These are phyloP conservation scores for Ampelocalamus luodianensis DNA, from an alignment of 176 grass and related monocot species.

Conservation along the genomic window DNA sequence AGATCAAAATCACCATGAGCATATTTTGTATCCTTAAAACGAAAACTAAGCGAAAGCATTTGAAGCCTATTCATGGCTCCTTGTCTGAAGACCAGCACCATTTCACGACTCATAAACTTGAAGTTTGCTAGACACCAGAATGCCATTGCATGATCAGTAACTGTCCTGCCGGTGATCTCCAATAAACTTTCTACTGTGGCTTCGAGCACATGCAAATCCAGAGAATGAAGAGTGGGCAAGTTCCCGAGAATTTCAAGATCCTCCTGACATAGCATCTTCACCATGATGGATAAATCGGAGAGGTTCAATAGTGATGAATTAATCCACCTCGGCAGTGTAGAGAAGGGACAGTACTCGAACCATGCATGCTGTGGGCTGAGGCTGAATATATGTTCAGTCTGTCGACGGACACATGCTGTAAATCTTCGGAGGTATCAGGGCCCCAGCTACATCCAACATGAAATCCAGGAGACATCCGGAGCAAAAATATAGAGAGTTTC, in stretches of 20 bases:
- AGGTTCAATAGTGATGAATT: background rate
- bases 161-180: background rate
- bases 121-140: background rate
- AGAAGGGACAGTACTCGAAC: background rate
- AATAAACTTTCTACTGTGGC: background rate
- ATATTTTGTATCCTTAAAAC: background rate
- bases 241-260: background rate
- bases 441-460: background rate
- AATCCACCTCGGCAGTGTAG: background rate
- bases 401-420: background rate
- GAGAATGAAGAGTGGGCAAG: background rate
- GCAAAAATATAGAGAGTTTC: background rate
- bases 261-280: background rate
- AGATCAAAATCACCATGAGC: background rate
- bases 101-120: background rate
- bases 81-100: background rate
- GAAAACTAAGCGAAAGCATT: background rate
- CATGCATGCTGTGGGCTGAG: background rate
- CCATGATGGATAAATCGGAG: background rate
- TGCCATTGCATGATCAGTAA: background rate
- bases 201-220: constrained; percentile 2
- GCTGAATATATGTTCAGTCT: background rate
- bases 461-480: background rate
- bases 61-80: constrained; percentile 16
- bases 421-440: background rate